Base-by-base conservation (phyloP, 208 protist species). In the Leishmania amazonensis region DNA sequence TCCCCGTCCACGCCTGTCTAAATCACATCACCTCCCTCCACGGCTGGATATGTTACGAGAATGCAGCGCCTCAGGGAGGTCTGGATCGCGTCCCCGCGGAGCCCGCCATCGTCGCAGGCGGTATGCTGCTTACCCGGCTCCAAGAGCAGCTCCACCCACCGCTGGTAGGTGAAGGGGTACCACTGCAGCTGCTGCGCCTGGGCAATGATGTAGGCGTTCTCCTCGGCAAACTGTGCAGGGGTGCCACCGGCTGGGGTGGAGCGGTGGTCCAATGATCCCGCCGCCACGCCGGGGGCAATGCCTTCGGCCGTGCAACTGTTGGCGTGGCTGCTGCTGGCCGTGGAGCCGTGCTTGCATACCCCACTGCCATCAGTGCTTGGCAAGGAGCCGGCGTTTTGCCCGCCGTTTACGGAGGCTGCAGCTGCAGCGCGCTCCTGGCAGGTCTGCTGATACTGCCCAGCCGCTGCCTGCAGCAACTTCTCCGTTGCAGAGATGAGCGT, bases 171-270 rank as follows among this genome's bases (percentile, higher is more conserved):
- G 75, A 97, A 97, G 19, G 93, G 92, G 49, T 84, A 81, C 88
- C 87, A 88, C 76, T 86, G 87, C 74, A 93, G 85, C 80, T 89
- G 85, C 78, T 83, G 75, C 67, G 95, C 88, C 86, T 97, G 91
- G 17, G 90, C 88, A 11, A 96, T 1, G 13, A 97, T 81, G 77
- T 97, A 97, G n/a, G 73, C 77, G 80, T 92, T 96, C 77, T 97
- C 93, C 85, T 96, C 89, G 35, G 54, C 75, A 76, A 97, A 97
- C 77, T 89, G 81, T 68, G 85, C 85, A 1, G 81, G 78, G 24
- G 88, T 90, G 68, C 88, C 86, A 47, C 83, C 88, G 17, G 88
- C 80, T 28, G 83, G 83, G 17, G 83, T 76, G 6, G 83, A 58
- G 1, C 73, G 85, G 7, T 54, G 40, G 40, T 42, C 60, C 5